These are phyloP conservation scores for Oryza longistaminata DNA, from an alignment of 176 grass and related monocot species.

Conservation along the genomic window DNA sequence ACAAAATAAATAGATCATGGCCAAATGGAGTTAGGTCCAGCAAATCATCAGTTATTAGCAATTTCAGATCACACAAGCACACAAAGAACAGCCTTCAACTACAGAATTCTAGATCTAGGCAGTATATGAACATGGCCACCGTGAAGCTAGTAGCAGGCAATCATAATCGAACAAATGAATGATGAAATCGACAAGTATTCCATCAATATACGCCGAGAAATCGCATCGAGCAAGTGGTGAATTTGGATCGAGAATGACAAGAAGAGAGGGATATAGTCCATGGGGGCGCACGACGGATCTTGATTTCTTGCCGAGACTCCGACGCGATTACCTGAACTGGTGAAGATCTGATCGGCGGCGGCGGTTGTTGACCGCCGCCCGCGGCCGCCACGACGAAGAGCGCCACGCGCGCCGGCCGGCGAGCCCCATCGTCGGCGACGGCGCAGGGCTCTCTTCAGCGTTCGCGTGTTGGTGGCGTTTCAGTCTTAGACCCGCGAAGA, in stretches of 20 bases:
- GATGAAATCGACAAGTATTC: not conserved
- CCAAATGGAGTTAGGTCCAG: not conserved
- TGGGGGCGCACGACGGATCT: not conserved
- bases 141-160: not conserved
- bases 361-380: too few relatives aligned
- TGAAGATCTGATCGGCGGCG: slow-evolving; percentile 55
- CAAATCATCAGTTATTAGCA: not conserved
- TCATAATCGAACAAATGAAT: not conserved
- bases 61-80: not conserved
- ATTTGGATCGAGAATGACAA: not conserved
- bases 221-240: not conserved
- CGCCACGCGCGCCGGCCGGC: not conserved
- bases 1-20: not conserved
- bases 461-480: not conserved
- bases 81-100: not conserved
- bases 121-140: not conserved
- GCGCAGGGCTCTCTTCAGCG: not conserved
- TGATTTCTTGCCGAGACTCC: not conserved
- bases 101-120: not conserved
- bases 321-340: slow-evolving; percentile 40
- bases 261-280: not conserved
- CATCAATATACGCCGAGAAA: not conserved
- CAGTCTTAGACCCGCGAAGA: too few relatives aligned
- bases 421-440: slow-evolving; percentile 57
- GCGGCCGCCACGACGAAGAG: slow-evolving; percentile 25